Base-by-base conservation (phyloP, 2,329 filamentous ascomycete species). In the Fusarium anguioides region DNA sequence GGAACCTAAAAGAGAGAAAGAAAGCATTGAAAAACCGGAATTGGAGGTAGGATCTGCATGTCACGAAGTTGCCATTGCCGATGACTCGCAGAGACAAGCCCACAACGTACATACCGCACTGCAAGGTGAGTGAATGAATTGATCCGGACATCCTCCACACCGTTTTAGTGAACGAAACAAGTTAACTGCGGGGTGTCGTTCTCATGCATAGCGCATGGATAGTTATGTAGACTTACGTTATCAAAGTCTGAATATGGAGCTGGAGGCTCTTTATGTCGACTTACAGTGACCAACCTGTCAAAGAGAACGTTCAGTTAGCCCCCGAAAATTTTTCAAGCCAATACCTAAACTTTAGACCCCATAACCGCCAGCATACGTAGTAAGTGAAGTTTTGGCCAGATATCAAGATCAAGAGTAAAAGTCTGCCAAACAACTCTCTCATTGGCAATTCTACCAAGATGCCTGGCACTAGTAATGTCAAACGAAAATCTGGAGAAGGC, bases 41-140 rank as follows among this genome's bases (percentile, higher is more conserved):
- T 70, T 59, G 49, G 51, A 58, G 56, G 60, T 48, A 65, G 52
- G 69, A 68, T 73, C 69, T 71, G 71, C 69, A 69, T 61, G 64
- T 64, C 62, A 69, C 57, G 53, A 66, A 70, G 68, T 68, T 69
- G 35, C 51, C 46, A 57, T 68, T 68, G 59, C 55, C 36, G 65
- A 73, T 73, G 69, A 72, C 71, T 73, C 65, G 71, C 67, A 73
- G 67, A 35, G 54, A 69, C 40, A 48, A 63, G 59, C 29, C 60
- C 44, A 27, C 46, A 8, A 14, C 27, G 27, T 29, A 29, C 6
- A 8, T 4, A 49, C 49, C 37, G 47, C 49, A 57, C 50, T 6
- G 24, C 21, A 47, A 67, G 48, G 65, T 49, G 46, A 49, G 54
- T 53, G 60, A 55, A 48, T 61, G 49, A 73, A 70, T 63, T 70